Base-by-base conservation (phyloP, 1,284 basidiomycete species). In the Ustilago vetiveriae region DNA sequence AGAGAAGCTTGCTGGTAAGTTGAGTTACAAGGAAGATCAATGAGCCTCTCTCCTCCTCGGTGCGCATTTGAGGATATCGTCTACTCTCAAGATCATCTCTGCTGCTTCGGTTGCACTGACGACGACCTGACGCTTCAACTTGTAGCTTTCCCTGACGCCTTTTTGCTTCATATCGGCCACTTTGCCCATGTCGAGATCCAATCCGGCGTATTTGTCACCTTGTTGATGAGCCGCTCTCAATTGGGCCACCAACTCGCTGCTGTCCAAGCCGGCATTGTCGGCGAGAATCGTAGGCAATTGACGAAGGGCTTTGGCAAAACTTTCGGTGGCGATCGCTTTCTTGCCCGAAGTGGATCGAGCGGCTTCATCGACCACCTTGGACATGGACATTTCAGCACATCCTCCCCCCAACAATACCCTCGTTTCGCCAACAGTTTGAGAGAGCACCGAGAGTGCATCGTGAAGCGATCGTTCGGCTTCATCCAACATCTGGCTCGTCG, bases 341-440 rank as follows among this genome's bases (percentile, higher is more conserved):
- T 98, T 98, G 4, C 96, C 96, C 76, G 90, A 89, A 27, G 94
- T 89, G 59, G 87, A 87, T 65, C 90, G 87, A 8, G 92, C 92
- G 35, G 87, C 90, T 81, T 94, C 92, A 49, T 98, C 96, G 8
- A 96, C 92, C 1, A 90, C 90, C 78, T 91, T 93, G 78, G 88
- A 90, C 96, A 99, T 98, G 70, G 92, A 84, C 92, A 96, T 98
- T 85, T 98, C 96, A 1, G 94, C 90, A 82, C 94, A 98, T 26
- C 96, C 96, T 49, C 96, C 96, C 4, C 96, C 96, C 29, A 97
- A 89, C 4, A 92, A 90, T 6, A 93, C 88, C 23, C 96, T 87
- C 2, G 94, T 96, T 86, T 98, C 96, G 84, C 93, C 94, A 68
- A 97, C 94, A 0, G 95, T 98, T 82, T 99, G 96, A 4, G 93